Evolutionary conservation across 805 yeast species (phyloP).

Genomic region (Ogataea salicorniae): DNA sequence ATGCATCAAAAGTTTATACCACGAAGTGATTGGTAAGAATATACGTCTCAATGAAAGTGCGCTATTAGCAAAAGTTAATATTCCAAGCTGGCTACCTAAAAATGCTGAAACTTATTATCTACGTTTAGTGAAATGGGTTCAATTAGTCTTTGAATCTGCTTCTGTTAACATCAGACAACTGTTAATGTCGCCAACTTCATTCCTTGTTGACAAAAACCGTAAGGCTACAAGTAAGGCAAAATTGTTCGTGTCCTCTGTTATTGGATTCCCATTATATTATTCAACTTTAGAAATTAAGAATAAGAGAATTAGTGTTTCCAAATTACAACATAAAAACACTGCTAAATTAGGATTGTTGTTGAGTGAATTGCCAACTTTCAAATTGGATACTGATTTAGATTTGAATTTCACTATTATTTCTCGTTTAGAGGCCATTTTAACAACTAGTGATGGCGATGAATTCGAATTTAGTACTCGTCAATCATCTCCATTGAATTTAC

Average conservation of each 20-base stretch:
- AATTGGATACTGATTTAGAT: slow-evolving; percentile 2
- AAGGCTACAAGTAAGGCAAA: slow-evolving; percentile 12
- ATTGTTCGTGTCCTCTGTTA: slow-evolving; percentile 24
- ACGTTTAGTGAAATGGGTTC: slow-evolving; percentile 12
- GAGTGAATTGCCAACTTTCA: slow-evolving; percentile 27
- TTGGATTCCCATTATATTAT: slow-evolving; percentile 35
- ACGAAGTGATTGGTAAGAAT: slow-evolving; percentile 23
- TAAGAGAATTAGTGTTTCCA: slow-evolving; percentile 18
- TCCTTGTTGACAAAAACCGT: slow-evolving; percentile 17
- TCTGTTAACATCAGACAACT: slow-evolving; percentile 10
- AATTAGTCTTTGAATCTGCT: slow-evolving; percentile 10
- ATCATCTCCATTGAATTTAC: slow-evolving; percentile 3
- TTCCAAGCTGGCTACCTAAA: slow-evolving; percentile 24
- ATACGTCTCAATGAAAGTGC: slow-evolving; percentile 12
- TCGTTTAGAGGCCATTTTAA: slow-evolving; percentile 1
- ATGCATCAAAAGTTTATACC: slow-evolving; percentile 15
- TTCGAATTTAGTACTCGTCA: not conserved
- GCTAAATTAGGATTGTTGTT: slow-evolving; percentile 33
- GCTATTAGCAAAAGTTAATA: slow-evolving; percentile 10
- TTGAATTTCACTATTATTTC: slow-evolving; percentile 2
- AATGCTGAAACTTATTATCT: slow-evolving; percentile 4
- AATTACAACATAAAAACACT: slow-evolving; percentile 29
- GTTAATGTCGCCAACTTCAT: slow-evolving; percentile 23
- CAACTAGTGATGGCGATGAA: not conserved
- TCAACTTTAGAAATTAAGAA: slow-evolving; percentile 25